Conservation (phyloP, 2,329 filamentous ascomycete genomes). For the Sporothrix euskadiensis region DNA sequence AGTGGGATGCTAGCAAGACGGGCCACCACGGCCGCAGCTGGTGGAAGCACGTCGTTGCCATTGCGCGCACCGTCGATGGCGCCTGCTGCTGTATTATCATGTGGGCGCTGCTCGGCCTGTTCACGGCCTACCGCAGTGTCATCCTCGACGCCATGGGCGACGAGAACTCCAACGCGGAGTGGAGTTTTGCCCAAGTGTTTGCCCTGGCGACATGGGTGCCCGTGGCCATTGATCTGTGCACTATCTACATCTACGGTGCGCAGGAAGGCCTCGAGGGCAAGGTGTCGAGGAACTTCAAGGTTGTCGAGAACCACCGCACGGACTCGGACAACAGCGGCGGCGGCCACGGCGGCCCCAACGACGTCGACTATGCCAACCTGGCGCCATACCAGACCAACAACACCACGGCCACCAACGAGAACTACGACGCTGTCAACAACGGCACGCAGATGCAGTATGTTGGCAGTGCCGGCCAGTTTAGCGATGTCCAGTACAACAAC, state of each 20-base stretch:
- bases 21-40: conserved; percentile 18
- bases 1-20: neutral
- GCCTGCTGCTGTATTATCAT: conserved; percentile 33
- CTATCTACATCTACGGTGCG: conserved; percentile 34
- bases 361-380: conserved; percentile 3
- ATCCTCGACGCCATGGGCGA: conserved; percentile 30
- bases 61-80: conserved; percentile 29
- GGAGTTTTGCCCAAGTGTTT: conserved; percentile 40
- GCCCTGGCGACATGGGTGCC: conserved; percentile 39
- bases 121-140: conserved; percentile 34
- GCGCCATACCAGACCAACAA: neutral
- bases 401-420: neutral
- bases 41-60: conserved; percentile 19
- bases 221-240: conserved; percentile 36
- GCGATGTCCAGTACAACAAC: conserved; percentile 3
- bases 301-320: neutral
- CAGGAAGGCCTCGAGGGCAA: conserved; percentile 15
- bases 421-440: neutral
- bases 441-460: conserved; percentile 14
- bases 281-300: conserved; percentile 21
- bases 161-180: conserved; percentile 33
- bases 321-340: neutral
- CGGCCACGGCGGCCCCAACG: neutral
- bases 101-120: conserved; percentile 38
- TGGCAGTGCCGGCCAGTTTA: neutral